Percentiles rank a stretch among this genome's conserved stretches.
Evolutionary conservation across 768 basidiomycete genomes (phyloP).

Genomic region (Rhizopogon sp.): DNA sequence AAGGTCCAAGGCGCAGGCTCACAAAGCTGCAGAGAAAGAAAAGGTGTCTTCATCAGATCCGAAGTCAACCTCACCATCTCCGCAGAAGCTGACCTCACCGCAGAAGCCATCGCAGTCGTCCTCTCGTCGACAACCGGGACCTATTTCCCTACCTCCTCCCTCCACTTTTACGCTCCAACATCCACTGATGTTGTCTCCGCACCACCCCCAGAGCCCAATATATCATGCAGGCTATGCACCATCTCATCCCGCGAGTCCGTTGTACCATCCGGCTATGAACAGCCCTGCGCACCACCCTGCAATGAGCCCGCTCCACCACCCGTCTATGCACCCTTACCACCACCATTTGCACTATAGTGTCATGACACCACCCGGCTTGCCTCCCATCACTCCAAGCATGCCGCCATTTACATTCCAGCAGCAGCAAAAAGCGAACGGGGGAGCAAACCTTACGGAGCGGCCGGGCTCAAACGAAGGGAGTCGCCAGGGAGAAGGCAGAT

Average conservation of each 20-base stretch:
- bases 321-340: slow-evolving; percentile 24
- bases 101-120: slow-evolving; percentile 14
- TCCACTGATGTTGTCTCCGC: slow-evolving; percentile 26
- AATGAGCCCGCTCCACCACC: slow-evolving; percentile 14
- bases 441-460: background rate
- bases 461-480: slow-evolving; percentile 5
- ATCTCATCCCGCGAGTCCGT: slow-evolving; percentile 25
- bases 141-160: slow-evolving; percentile 63
- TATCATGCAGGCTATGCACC: slow-evolving; percentile 32
- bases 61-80: slow-evolving; percentile 13
- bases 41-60: slow-evolving; percentile 4
- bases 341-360: slow-evolving; percentile 25
- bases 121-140: slow-evolving; percentile 57
- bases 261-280: slow-evolving; percentile 35
- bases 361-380: slow-evolving; percentile 76
- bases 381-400: slow-evolving; percentile 96
- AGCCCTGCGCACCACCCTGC: slow-evolving; percentile 26
- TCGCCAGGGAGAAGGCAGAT: background rate
- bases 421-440: slow-evolving; percentile 19
- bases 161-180: slow-evolving; percentile 40
- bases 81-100: background rate
- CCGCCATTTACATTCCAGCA: slow-evolving; percentile 86
- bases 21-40: slow-evolving; percentile 20
- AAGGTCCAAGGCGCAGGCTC: slow-evolving; percentile 20
- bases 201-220: slow-evolving; percentile 34